Evolutionary conservation across 306 rosid genomes (phyloP), one percentile per base, ranked within the genome.

Genomic region (Sechiopsis laciniata): DNA sequence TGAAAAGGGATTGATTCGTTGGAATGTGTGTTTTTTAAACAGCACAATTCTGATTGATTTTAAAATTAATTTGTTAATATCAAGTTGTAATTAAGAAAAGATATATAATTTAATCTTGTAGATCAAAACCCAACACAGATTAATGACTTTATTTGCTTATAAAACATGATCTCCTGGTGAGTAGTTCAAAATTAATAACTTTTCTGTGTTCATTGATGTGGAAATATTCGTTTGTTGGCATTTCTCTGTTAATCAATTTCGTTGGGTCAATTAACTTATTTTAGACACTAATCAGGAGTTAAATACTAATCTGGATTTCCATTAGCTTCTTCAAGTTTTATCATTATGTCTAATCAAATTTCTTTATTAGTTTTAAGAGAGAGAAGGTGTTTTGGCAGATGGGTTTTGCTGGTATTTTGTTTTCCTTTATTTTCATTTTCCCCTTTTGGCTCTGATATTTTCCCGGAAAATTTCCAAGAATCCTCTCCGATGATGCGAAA

Each of bases 21-120:
- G 60, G 48, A 26, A 3, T 5, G 60, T 14, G 74, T 50, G 73
- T 48, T n/a, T 70, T 65, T 42, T 42, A 5, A 67, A 67, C 32
- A 17, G n/a, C 9, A 26, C 67, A 7, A 1, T 14, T 6, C 15
- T 3, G 12, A 26, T 61, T 29, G 45, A 37, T 35, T 4, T 64
- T 48, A 1, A 1, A 2, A 26, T 26, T 26, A 26, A 26, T 26
- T 26, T 26, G 29, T 26, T 26, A 1, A 26, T 26, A 26, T 26
- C 29, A 26, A 26, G 29, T 26, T 32, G 37, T 13, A 50, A 48
- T 63, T 32, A 61, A 32, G 14, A 63, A 63, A 65, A 42, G 53
- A 4, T 8, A 0, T 51, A 19, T 65, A 5, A 0, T 46, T 65
- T 65, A 65, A 40, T 40, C 71, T 64, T 3, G 4, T 8, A 64